phyloP scores from a whole-genome alignment of 140 eudicot species.

The Oenanthe javanica region DNA sequence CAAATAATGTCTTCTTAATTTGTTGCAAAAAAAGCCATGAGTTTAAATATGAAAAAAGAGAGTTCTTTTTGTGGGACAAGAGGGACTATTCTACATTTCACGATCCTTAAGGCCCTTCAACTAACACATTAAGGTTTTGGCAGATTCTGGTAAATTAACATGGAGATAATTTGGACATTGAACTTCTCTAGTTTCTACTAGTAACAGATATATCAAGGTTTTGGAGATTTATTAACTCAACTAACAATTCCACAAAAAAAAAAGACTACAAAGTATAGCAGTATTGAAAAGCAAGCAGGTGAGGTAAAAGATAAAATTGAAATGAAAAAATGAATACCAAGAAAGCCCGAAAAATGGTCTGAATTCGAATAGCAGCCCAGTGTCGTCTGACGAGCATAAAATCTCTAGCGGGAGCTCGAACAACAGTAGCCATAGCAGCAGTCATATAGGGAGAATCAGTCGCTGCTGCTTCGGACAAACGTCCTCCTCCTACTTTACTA shows the following conservation, averaged over 20 bases:
- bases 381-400: slow-evolving; percentile 58
- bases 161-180: not conserved
- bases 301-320: too few relatives aligned
- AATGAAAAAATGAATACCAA: slow-evolving; percentile 33
- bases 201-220: not conserved
- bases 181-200: not conserved
- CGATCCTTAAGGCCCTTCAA: not conserved
- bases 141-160: too few relatives aligned
- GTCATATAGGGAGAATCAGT: slow-evolving; percentile 32
- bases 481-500: slow-evolving; percentile 24
- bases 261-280: too few relatives aligned
- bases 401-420: slow-evolving; percentile 72
- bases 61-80: too few relatives aligned
- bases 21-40: too few relatives aligned
- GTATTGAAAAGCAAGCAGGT: too few relatives aligned
- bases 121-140: not conserved
- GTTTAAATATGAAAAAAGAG: too few relatives aligned
- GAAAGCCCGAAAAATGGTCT: slow-evolving; percentile 73
- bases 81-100: too few relatives aligned
- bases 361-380: slow-evolving; percentile 94
- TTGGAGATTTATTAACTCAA: too few relatives aligned
- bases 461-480: slow-evolving; percentile 44
- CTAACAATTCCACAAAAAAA: not conserved
- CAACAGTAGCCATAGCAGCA: slow-evolving; percentile 78
- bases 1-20: too few relatives aligned